Base-by-base conservation (phyloP, 352 stramenopile species). In the Globisporangium solare region DNA sequence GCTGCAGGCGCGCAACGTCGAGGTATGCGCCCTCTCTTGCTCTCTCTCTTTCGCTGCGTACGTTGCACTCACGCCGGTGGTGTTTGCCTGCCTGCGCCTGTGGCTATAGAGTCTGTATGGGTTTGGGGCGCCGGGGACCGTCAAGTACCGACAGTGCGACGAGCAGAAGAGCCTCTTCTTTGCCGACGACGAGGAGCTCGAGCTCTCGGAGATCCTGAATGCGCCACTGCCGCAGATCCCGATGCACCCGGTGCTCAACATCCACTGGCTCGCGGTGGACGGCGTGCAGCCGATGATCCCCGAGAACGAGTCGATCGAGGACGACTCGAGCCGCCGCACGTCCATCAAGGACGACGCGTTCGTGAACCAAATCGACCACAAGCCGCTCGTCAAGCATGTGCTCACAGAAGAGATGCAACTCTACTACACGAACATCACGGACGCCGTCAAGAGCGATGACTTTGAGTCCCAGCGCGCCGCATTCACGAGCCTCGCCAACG, bases 361-460 rank as follows among this genome's bases (percentile, higher is more conserved):
- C 56, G 67, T 86, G 18, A 73, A 68, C 60, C 70, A 74, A 45
- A 76, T 89, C 31, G 79, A 89, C 61, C 73, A 81, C 54, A 91
- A 92, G 58, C 84, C 76, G 17, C 73, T 88, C 13, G 82, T 91
- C 31, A 94, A 94, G 64, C 84, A 94, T 70, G 81, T 93, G 54
- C 67, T 96, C 39, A 92, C 86, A 4, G 80, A 94, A 47, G 87
- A 96, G 67, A 92, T 96, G 79, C 86, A 95, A 57, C 60, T 95
- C 6, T 96, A 94, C 70, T 96, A 89, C 56, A 83, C 80, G n/a
- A 94, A 89, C 56, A 80, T 94, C 47, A 94, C 81, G 39, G 81
- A 92, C 11, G 84, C 84, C 0, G 68, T 94, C 55, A 89, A 92
- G 57, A 79, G 74, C 58, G 78, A 83, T 60, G 79, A 89, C 54